phyloP scores from a whole-genome alignment of 1,139 yeast species.

The Geotrichum restrictum region DNA sequence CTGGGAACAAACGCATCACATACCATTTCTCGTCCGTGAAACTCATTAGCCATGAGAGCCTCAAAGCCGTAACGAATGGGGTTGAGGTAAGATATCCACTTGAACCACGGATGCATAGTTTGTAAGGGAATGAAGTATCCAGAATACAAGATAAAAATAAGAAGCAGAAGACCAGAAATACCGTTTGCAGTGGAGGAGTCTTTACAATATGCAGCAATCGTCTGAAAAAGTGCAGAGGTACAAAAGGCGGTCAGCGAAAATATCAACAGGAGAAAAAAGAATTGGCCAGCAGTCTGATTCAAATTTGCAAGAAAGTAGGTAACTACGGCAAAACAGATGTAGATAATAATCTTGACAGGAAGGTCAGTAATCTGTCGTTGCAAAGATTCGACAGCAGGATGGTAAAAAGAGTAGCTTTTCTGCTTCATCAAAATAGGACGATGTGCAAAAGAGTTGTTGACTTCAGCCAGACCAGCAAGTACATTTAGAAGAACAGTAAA shows the following conservation, averaged over 20 bases:
- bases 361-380: slow-evolving; percentile 65
- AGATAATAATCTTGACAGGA: slow-evolving; percentile 56
- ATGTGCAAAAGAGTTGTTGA: slow-evolving; percentile 63
- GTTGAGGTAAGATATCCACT: slow-evolving; percentile 72
- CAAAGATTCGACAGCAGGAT: slow-evolving; percentile 72
- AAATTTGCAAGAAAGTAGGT: slow-evolving; percentile 66
- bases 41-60: slow-evolving; percentile 62
- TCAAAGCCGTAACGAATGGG: slow-evolving; percentile 71
- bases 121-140: slow-evolving; percentile 71
- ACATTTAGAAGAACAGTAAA: slow-evolving; percentile 76
- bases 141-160: slow-evolving; percentile 63
- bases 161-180: slow-evolving; percentile 60
- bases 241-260: slow-evolving; percentile 53
- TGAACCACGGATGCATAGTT: slow-evolving; percentile 69
- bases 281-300: slow-evolving; percentile 61
- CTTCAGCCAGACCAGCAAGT: slow-evolving; percentile 68
- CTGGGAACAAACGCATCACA: slow-evolving; percentile 52
- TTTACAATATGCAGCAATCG: slow-evolving; percentile 61
- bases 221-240: slow-evolving; percentile 69
- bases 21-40: slow-evolving; percentile 44
- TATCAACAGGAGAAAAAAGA: slow-evolving; percentile 61
- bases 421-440: slow-evolving; percentile 79
- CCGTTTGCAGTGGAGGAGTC: slow-evolving; percentile 66
- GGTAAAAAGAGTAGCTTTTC: slow-evolving; percentile 66
- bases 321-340: slow-evolving; percentile 56